Evolutionary conservation across 768 basidiomycete genomes (phyloP).

Genomic region (Leccinum disarticulatum): DNA sequence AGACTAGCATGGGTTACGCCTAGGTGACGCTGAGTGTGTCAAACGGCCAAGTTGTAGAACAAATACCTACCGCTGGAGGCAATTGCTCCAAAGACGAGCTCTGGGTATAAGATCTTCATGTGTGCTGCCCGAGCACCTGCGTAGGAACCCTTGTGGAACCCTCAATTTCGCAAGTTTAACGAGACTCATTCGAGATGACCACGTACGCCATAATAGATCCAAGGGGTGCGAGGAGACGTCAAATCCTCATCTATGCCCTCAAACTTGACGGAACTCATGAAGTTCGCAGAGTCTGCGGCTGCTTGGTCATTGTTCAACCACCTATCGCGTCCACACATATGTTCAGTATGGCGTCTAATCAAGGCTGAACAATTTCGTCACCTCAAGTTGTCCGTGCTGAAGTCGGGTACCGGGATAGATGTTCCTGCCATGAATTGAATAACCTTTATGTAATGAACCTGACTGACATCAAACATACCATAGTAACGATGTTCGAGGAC

Average conservation of each 20-base stretch:
- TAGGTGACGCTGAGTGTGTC: slow-evolving; percentile 26
- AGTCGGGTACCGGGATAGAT: slow-evolving; percentile 72
- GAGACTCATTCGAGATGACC: slow-evolving; percentile 2
- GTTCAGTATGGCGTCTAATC: background rate
- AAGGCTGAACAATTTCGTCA: slow-evolving; percentile 22
- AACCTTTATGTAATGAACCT: background rate
- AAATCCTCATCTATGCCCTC: slow-evolving; percentile 67
- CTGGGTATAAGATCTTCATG: slow-evolving; percentile 84
- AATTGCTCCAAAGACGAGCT: slow-evolving; percentile 87
- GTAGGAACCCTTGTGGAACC: slow-evolving; percentile 65
- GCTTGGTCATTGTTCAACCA: slow-evolving; percentile 91
- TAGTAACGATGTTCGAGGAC: slow-evolving; percentile 95
- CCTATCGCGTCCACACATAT: slow-evolving; percentile 36
- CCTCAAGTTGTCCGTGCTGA: slow-evolving; percentile 83
- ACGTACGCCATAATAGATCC: slow-evolving; percentile 92
- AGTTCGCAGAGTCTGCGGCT: slow-evolving; percentile 87
- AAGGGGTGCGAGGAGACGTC: slow-evolving; percentile 71
- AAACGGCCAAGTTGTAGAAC: background rate
- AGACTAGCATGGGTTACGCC: slow-evolving; percentile 85
- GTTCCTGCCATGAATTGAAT: slow-evolving; percentile 44
- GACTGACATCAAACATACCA: slow-evolving; percentile 40
- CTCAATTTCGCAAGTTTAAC: background rate
- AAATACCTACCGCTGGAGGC: slow-evolving; percentile 70
- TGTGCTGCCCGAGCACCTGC: slow-evolving; percentile 93
- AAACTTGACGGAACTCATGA: slow-evolving; percentile 81